Evolutionary conservation across 495 filamentous ascomycete genomes (phyloP), one percentile per base, ranked within the genome.

Genomic region (Aspergillus incahuasiensis): DNA sequence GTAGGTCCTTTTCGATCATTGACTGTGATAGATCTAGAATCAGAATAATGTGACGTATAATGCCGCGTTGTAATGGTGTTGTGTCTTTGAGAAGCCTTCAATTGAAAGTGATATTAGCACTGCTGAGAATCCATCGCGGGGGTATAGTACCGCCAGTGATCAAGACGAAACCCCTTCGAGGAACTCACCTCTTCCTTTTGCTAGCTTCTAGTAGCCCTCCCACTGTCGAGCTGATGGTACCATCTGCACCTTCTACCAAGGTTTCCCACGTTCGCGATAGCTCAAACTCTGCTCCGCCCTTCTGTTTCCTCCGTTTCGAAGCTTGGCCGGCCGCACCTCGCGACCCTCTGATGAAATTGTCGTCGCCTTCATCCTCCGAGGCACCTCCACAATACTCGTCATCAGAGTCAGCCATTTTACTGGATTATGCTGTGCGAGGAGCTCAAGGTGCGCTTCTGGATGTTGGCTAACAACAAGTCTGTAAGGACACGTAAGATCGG

Each of bases 1-100:
- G 83, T 30, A 97, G 77, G 62, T 98, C 94, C 69, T 97, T 97
- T 71, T 97, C 94, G 13, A 82, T 72, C 94, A 98, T 98, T 18
- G 92, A 90, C 58, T 88, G 85, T 48, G 88, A 92, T 67, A 97
- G 85, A 67, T 98, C 94, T n/a, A 98, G 75, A 48, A 97, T 83
- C 13, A 98, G 79, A 58, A 96, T 86, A 21, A 97, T 72, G 68
- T 97, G 94, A 46, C 94, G 87, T 68, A 98, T 97, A 49, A 98
- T 98, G 46, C 94, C 94, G 54, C 94, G 85, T 69, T 98, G 94
- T 21, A 97, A 72, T 22, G 94, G 94, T 16, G 91, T 96, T 6
- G 92, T 97, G 65, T 98, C 94, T 70, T 86, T 85, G 51, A 96
- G 78, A 39, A 96, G 72, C 66, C 88, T 90, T 62, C 16, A 45